Conservation (phyloP, 768 basidiomycete species). For the Pulveroboletus sp. region DNA sequence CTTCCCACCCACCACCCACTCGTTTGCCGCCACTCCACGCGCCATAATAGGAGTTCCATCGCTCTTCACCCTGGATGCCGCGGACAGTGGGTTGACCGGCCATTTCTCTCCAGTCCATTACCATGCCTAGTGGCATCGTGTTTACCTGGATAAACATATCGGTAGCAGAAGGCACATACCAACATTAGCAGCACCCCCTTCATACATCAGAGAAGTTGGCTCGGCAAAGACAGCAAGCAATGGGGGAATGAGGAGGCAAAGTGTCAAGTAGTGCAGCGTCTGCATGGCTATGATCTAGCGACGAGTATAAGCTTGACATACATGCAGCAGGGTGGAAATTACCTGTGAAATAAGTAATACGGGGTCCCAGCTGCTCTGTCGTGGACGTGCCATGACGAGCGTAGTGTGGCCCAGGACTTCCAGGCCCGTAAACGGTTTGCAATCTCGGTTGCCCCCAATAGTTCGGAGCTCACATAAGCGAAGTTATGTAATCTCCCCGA, state of each 20-base stretch:
- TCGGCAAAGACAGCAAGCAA: conserved; percentile 74
- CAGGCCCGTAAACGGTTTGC: no score
- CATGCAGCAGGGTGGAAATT: conserved; percentile 9
- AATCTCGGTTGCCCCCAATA: no score
- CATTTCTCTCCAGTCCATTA: conserved; percentile 99
- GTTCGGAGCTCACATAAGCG: conserved; percentile 9
- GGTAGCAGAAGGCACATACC: conserved; percentile 41
- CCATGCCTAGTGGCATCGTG: conserved; percentile 53
- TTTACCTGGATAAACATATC: not conserved
- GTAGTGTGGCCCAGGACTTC: not conserved
- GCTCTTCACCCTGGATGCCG: conserved; percentile 56
- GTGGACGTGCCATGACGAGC: conserved; percentile 34
- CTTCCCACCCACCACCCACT: conserved; percentile 52
- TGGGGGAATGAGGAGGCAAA: conserved; percentile 79
- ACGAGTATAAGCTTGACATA: not conserved
- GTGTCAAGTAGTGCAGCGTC: conserved; percentile 88
- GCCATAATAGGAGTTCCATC: conserved; percentile 64
- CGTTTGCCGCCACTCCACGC: conserved; percentile 80
- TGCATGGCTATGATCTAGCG: conserved; percentile 88
- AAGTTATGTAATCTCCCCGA: conserved; percentile 13
- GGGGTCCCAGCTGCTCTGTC: conserved; percentile 79
- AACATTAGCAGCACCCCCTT: conserved; percentile 76
- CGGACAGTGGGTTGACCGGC: conserved; percentile 77
- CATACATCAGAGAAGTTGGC: conserved; percentile 60
- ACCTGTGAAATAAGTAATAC: conserved; percentile 84